These are phyloP conservation scores for Chlamydomonas asymmetrica DNA, from an alignment of 139 green algal genomes.

Conservation along the genomic window DNA sequence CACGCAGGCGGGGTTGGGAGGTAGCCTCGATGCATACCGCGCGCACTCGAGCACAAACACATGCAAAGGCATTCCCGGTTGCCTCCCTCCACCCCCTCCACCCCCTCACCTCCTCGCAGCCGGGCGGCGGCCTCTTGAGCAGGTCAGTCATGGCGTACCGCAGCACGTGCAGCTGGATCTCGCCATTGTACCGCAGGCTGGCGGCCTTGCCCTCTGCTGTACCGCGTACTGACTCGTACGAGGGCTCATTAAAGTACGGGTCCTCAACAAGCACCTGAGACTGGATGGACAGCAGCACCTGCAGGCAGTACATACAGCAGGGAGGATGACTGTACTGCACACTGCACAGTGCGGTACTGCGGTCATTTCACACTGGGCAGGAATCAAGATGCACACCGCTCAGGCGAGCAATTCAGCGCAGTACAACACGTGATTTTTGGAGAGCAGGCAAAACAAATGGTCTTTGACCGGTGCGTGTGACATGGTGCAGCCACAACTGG, in stretches of 20 bases:
- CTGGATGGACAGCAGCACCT: conserved; percentile 81
- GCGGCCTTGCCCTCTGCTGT: conserved; percentile 47
- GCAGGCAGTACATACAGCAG: too few species aligned
- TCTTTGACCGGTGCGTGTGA: too few species aligned
- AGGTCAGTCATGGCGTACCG: conserved; percentile 75
- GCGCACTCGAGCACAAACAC: neutral
- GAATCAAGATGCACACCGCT: too few species aligned
- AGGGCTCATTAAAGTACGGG: conserved; percentile 65
- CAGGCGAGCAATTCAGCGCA: too few species aligned
- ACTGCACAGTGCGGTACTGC: too few species aligned
- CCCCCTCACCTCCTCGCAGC: conserved; percentile 55
- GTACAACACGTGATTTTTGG: too few species aligned
- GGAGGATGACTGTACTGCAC: too few species aligned
- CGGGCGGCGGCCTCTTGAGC: conserved; percentile 58
- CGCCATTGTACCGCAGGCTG: conserved; percentile 63
- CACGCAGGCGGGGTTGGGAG: neutral
- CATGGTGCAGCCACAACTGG: too few species aligned
- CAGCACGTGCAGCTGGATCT: conserved; percentile 60
- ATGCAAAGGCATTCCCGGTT: too few species aligned
- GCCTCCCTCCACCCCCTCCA: neutral
- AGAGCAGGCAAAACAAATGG: too few species aligned
- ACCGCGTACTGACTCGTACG: conserved; percentile 56
- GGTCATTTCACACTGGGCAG: too few species aligned
- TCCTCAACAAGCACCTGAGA: conserved; percentile 56
- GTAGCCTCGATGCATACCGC: neutral